Evolutionary conservation across 2,329 filamentous ascomycete species (phyloP), one percentile per base, ranked within the genome.

Genomic region (Aureobasidium sp.): DNA sequence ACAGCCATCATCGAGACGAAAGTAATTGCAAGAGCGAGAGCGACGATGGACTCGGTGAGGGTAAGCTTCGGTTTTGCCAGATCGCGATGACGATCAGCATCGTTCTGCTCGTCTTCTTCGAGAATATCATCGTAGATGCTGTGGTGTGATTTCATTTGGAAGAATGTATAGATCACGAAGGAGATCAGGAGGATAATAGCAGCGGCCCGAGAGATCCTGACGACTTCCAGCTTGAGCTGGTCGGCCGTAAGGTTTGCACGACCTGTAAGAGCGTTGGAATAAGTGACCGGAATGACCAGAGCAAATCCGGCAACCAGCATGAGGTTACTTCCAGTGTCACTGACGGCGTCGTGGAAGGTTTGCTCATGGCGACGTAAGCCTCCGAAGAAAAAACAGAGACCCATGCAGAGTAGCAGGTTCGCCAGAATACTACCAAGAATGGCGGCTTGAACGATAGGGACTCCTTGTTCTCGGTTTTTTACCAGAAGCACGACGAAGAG

Each of bases 391-490:
- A 95, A 95, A 73, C 89, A 94, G 57, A 88, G 70, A 0, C 90
- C 90, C n/a, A 94, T 75, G 68, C 90, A 95, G 5, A 95, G 79
- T 48, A 95, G 76, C 76, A 94, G 81, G 34, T 91, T 95, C 11
- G 90, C 90, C 34, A 95, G 74, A 45, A 95, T 87, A 0, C 88
- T 92, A 21, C 91, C 90, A 1, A 95, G 76, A 63, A 95, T 91
- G 21, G 90, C 90, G 54, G 89, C 89, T 70, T 90, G 85, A 67
- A 94, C 90, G 67, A 94, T 87, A n/a, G 65, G 63, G 7, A 71
- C 64, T 13, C 55, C 55, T 9, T 6, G 53, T 39, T 54, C 53
- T 57, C 73, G 53, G 27, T 21, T 21, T 21, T 78, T 79, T 1
- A 63, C 44, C 13, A 66, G 61, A 44, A 95, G 76, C 2, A 91